phyloP scores from a whole-genome alignment of 2,329 filamentous ascomycete species.

The Phoma sp. region DNA sequence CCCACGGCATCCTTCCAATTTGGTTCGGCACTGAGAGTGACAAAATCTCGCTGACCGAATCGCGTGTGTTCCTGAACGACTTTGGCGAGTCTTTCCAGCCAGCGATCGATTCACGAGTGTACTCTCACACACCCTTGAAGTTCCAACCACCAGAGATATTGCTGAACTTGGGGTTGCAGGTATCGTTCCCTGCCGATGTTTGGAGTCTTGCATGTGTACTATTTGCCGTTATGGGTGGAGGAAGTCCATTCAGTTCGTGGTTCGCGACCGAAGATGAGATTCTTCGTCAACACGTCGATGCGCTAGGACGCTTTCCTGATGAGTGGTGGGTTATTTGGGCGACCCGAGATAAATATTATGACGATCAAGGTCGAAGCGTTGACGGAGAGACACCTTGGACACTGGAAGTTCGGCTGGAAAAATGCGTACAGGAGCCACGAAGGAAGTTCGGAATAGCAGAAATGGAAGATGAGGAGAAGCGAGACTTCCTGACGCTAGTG shows the following conservation, averaged over 20 bases:
- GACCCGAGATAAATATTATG: neutral
- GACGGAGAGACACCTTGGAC: too few relatives aligned
- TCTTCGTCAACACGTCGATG: neutral
- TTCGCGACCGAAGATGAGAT: neutral
- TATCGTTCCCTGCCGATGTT: neutral
- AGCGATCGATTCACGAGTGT: neutral
- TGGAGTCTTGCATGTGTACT: neutral
- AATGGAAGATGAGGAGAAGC: too few relatives aligned
- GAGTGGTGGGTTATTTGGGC: neutral
- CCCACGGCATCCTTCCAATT: constrained; percentile 16
- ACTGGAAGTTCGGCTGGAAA: too few relatives aligned
- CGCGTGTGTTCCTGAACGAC: constrained; percentile 14
- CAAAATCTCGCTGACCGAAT: constrained; percentile 7
- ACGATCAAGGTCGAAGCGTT: neutral
- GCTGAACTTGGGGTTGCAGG: neutral
- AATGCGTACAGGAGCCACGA: too few relatives aligned
- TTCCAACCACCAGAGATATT: constrained; percentile 12
- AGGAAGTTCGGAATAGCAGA: too few relatives aligned
- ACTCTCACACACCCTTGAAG: neutral
- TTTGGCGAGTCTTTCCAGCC: constrained; percentile 20
- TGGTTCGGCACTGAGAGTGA: constrained; percentile 15
- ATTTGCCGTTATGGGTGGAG: too few relatives aligned
- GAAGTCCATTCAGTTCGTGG: neutral
- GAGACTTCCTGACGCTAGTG: too few relatives aligned
- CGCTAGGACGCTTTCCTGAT: neutral